Evolutionary conservation across 2,329 filamentous ascomycete species (phyloP).

Genomic region (Blastomyces gilchristii): DNA sequence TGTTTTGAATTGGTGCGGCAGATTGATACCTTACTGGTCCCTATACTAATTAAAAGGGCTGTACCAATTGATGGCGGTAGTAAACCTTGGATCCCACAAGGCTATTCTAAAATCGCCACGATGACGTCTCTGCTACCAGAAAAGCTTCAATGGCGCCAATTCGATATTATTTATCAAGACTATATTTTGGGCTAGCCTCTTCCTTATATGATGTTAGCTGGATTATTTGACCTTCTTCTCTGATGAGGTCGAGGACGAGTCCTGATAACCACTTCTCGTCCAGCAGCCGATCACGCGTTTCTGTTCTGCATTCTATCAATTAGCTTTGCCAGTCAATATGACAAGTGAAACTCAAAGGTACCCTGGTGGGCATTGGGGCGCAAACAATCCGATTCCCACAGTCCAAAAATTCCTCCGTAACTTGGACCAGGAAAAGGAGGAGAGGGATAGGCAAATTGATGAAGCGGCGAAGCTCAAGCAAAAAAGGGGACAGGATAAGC

Average conservation of each 20-base stretch:
- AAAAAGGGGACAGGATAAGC: constrained; percentile 19
- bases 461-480: constrained; percentile 37
- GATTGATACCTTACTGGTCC: not conserved
- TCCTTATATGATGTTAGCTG: not conserved
- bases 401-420: constrained; percentile 72
- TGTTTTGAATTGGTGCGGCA: not conserved
- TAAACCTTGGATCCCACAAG: not conserved
- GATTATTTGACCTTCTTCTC: not conserved
- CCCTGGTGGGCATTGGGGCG: constrained; percentile 65
- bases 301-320: not conserved
- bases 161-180: not conserved
- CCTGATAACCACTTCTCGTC: not conserved
- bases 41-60: not conserved
- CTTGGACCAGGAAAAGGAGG: constrained; percentile 67
- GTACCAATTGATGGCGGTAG: not conserved
- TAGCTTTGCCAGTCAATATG: not conserved
- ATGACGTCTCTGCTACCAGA: constrained; percentile 1
- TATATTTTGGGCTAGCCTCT: not conserved
- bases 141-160: not conserved
- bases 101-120: not conserved
- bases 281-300: not conserved
- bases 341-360: constrained; percentile 32
- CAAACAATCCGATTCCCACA: constrained; percentile 72
- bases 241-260: not conserved
- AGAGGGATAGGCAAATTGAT: constrained; percentile 63